Base-by-base conservation (phyloP, 352 stramenopile species). In the Phytophthora fragariae region DNA sequence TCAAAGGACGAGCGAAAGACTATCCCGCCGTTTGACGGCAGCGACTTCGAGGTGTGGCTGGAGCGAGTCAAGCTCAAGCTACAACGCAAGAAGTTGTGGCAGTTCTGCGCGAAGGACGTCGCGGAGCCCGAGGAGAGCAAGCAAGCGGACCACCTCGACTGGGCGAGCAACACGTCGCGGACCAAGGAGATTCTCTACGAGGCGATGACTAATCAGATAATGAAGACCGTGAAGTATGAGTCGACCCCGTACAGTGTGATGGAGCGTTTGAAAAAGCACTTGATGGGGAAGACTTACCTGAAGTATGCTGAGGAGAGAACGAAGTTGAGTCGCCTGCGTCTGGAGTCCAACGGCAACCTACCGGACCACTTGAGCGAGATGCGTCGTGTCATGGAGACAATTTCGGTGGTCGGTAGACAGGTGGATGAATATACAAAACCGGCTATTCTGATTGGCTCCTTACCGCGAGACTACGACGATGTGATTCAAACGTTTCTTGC, bases 361-460 rank as follows among this genome's bases (percentile, higher is more conserved):
- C 35, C 57, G 5, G 57, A 60, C 11, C 54, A 60, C 33, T 49
- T 60, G 17, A 60, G 57, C 27, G 57, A 54, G 35, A 39, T 61
- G 9, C 46, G 59, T 33, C 46, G 47, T 15, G 17, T 66, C 11
- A 62, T 68, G 50, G 52, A 68, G 5, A 41, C 15, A 17, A 49
- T 68, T 62, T 44, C 46, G 19, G 8, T 56, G 31, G 10, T 62
- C 10, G 52, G 62, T 2, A 52, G 60, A 27, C 62, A 52, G 3
- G 9, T 66, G 17, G 52, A 55, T 47, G 62, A 62, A n/a, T 68
- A 56, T 41, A 12, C 19, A n/a, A 68, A 68, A 27, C 52, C 29
- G 39, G 37, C 62, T 11, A 17, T 68, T 60, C 33, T 61, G 33
- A 41, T 35, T 33, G 33, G 55, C 14, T 59, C 44, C 7, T n/a